Conservation (phyloP, 106 monocot species). For the Acanthochlamys bracteata region DNA sequence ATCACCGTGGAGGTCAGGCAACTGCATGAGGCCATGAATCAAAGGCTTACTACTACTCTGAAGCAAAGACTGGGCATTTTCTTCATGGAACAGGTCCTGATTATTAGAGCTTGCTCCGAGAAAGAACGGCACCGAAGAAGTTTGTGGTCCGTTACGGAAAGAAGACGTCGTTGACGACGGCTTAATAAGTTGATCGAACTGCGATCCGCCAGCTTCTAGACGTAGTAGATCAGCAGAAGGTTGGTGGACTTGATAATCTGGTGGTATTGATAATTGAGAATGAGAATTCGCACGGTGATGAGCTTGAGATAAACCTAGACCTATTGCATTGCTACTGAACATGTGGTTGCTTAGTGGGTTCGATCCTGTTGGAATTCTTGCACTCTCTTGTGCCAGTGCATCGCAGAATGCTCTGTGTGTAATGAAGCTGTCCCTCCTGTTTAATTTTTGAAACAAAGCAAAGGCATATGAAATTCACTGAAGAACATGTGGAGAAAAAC, state of each 20-base stretch:
- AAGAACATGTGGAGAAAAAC: not conserved
- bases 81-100: constrained; percentile 5
- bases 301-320: constrained; percentile 10
- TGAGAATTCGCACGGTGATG: not conserved
- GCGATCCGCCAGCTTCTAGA: constrained; percentile 8
- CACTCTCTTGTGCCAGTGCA: constrained; percentile 26
- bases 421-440: constrained; percentile 38
- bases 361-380: constrained; percentile 19
- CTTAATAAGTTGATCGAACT: constrained; percentile 19
- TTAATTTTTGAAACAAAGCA: not conserved
- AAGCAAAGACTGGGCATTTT: constrained; percentile 7
- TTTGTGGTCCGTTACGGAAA: constrained; percentile 3
- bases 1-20: constrained; percentile 14
- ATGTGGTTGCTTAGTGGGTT: constrained; percentile 13
- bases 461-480: not conserved
- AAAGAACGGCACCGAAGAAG: constrained; percentile 6
- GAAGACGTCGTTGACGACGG: constrained; percentile 6
- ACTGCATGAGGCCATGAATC: constrained; percentile 26
- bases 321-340: constrained; percentile 6
- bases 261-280: not conserved
- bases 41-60: constrained; percentile 7
- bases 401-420: constrained; percentile 20
- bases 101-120: constrained; percentile 12
- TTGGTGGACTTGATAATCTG: constrained; percentile 6
- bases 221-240: constrained; percentile 18